These are phyloP conservation scores for Aureobasidium sp. DNA, from an alignment of 2,329 filamentous ascomycete genomes.

Conservation along the genomic window DNA sequence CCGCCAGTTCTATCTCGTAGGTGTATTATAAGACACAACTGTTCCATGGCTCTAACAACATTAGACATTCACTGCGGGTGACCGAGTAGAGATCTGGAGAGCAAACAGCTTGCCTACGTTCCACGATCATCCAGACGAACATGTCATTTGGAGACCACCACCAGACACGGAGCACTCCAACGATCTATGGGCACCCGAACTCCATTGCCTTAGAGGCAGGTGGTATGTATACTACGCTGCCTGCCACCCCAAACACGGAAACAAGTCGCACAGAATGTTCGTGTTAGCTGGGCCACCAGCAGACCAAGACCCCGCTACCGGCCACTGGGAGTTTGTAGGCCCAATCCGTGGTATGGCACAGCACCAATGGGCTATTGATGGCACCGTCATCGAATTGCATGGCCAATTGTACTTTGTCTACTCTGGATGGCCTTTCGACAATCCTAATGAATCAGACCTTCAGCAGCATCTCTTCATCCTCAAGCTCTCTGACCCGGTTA, in stretches of 20 bases:
- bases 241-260: slow-evolving; percentile 36
- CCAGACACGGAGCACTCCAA: slow-evolving; percentile 37
- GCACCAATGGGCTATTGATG: slow-evolving; percentile 43
- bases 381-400: slow-evolving; percentile 37
- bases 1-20: slow-evolving; percentile 38
- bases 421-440: slow-evolving; percentile 39
- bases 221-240: slow-evolving; percentile 50
- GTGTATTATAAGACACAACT: background rate
- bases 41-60: background rate
- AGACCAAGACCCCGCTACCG: slow-evolving; percentile 24
- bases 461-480: slow-evolving; percentile 40
- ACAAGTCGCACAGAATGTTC: slow-evolving; percentile 40
- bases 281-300: slow-evolving; percentile 37
- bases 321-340: slow-evolving; percentile 37
- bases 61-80: slow-evolving; percentile 39
- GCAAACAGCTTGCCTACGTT: slow-evolving; percentile 35
- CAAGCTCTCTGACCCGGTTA: slow-evolving; percentile 31
- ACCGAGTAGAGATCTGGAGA: slow-evolving; percentile 39
- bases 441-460: slow-evolving; percentile 27
- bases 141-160: slow-evolving; percentile 36
- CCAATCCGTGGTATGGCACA: slow-evolving; percentile 34
- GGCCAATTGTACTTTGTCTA: slow-evolving; percentile 37
- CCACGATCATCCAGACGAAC: slow-evolving; percentile 31
- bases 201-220: slow-evolving; percentile 43
- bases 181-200: slow-evolving; percentile 50